These are phyloP conservation scores for Axilococcus clingmanii DNA, from an alignment of 139 green algal genomes.

Conservation along the genomic window DNA sequence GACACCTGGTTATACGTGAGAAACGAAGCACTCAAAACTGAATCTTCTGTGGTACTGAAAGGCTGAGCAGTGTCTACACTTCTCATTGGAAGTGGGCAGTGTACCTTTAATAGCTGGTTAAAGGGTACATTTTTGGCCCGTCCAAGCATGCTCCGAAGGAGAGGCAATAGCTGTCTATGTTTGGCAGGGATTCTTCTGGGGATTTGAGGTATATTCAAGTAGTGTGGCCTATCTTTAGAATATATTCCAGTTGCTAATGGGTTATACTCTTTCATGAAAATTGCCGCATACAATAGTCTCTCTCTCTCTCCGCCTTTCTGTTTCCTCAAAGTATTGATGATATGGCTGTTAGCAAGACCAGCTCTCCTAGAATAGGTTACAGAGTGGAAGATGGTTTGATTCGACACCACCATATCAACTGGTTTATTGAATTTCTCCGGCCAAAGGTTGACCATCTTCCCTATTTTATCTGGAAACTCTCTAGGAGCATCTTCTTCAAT, in stretches of 20 bases:
- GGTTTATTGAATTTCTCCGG: conserved; percentile 8
- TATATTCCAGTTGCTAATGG: conserved; percentile 4
- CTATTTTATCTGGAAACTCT: too few species aligned
- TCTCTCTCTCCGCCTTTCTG: too few species aligned
- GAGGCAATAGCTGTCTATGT: conserved; percentile 14
- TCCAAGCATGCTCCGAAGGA: conserved; percentile 23
- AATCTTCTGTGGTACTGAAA: not conserved
- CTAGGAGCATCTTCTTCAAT: not conserved
- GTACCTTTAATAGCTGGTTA: conserved; percentile 42
- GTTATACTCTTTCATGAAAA: conserved; percentile 24
- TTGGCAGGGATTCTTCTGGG: conserved; percentile 8
- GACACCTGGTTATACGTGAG: conserved; percentile 36
- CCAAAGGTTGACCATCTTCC: conserved; percentile 2
- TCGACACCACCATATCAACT: conserved; percentile 20
- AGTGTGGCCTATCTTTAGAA: not conserved
- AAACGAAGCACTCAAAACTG: conserved; percentile 30
- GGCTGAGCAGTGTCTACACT: not conserved
- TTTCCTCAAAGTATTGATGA: too few species aligned
- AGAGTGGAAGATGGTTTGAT: conserved; percentile 48
- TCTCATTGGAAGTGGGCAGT: conserved; percentile 64
- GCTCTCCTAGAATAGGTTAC: conserved; percentile 34
- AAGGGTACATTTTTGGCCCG: conserved; percentile 41
- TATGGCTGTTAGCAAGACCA: conserved; percentile 46
- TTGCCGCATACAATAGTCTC: conserved; percentile 25
- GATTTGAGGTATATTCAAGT: conserved; percentile 1